Evolutionary conservation across 169 alveolate genomes (phyloP).

Genomic region (Eimeria falciformis): DNA sequence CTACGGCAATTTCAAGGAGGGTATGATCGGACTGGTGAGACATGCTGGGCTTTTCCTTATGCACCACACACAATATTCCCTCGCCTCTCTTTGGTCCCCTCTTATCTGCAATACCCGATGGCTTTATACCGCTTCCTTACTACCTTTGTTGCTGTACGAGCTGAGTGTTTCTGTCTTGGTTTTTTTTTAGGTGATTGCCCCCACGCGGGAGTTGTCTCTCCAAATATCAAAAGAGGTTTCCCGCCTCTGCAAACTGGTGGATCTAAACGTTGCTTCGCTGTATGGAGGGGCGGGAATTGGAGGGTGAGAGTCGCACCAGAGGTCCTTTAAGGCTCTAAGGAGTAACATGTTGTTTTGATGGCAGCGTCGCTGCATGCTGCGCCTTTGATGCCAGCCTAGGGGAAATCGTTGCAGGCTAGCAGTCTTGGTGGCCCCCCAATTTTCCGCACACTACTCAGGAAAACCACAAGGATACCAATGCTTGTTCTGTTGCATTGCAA

Average conservation of each 20-base stretch:
- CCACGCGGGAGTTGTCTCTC: conserved; percentile 96
- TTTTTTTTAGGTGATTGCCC: conserved; percentile 87
- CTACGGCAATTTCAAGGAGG: conserved; percentile 86
- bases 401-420: neutral
- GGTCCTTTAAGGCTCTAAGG: no score
- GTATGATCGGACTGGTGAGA: conserved; percentile 91
- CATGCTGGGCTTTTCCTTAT: conserved; percentile 94
- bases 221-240: conserved; percentile 92
- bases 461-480: no score
- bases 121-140: neutral
- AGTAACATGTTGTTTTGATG: neutral
- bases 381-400: neutral
- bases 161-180: neutral
- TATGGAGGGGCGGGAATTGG: conserved; percentile 78
- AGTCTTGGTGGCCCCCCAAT: no score
- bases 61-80: no score
- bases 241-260: conserved; percentile 68
- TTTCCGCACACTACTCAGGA: no score
- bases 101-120: neutral
- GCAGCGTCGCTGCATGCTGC: neutral
- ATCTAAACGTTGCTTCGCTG: conserved; percentile 68
- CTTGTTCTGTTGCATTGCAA: no score
- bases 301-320: conserved; percentile 73
- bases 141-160: neutral
- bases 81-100: conserved; percentile 34